Evolutionary conservation across 257 asterid genomes (phyloP).

Genomic region (Sherardia arvensis): DNA sequence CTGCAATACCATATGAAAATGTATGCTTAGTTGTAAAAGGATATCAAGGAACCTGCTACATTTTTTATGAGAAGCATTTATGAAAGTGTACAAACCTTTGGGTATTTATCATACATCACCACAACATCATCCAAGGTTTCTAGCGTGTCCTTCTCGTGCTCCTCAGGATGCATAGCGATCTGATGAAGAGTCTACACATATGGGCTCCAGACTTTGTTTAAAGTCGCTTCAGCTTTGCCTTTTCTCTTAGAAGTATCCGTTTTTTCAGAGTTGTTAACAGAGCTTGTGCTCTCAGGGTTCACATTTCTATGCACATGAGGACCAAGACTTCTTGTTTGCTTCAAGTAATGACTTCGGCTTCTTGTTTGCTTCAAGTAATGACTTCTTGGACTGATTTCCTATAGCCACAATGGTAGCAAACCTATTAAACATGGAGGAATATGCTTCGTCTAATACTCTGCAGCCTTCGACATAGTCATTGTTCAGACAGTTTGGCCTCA

Average conservation of each 20-base stretch:
- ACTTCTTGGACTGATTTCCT: constrained; percentile 26
- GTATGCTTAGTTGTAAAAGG: not conserved
- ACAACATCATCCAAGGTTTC: constrained; percentile 58
- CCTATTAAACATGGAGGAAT: constrained; percentile 74
- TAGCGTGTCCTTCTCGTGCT: constrained; percentile 35
- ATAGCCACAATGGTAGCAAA: constrained; percentile 46
- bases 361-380: no score
- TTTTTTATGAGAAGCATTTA: constrained; percentile 1
- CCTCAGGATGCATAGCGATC: constrained; percentile 67
- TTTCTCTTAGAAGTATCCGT: constrained; percentile 41
- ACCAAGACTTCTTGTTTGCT: constrained; percentile 32
- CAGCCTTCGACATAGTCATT: constrained; percentile 70
- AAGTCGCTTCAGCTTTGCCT: constrained; percentile 15
- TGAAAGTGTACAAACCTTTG: constrained; percentile 52
- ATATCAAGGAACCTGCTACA: no score
- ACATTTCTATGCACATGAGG: constrained; percentile 11
- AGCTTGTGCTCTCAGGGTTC: constrained; percentile 14
- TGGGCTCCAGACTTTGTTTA: constrained; percentile 41
- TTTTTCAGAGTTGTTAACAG: constrained; percentile 27
- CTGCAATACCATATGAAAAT: constrained; percentile 28
- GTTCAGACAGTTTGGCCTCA: no score
- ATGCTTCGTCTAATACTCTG: constrained; percentile 68
- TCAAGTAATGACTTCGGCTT: constrained; percentile 42
- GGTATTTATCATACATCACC: constrained; percentile 81
- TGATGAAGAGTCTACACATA: constrained; percentile 66